Base-by-base conservation (phyloP, 495 filamentous ascomycete genomes). In the Parathielavia appendiculata region DNA sequence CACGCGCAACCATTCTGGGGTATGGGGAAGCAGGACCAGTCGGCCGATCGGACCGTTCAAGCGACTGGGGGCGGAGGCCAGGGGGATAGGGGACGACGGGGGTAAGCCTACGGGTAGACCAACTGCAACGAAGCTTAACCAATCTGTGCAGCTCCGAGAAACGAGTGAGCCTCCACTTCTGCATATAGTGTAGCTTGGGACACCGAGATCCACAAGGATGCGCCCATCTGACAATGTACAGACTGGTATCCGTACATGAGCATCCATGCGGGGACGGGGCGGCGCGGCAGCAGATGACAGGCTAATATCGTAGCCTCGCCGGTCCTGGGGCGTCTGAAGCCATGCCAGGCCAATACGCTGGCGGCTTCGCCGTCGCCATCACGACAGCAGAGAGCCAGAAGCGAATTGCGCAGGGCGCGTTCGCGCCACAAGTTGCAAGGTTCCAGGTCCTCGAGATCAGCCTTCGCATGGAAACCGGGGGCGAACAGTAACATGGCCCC, bases 31-130 rank as follows among this genome's bases (percentile, higher is more conserved):
- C 44, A 16, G 22, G 23, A 35, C 65, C 53, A 45, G 63, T 44
- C 65, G 67, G 67, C 52, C 66, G 54, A 41, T 19, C 67, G 67
- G 67, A 58, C 67, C 67, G 67, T 52, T 34, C 43, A 66, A 51
- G 55, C 59, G 65, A 47, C 56, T 40, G 16, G 58, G 32, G 53
- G 56, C 34, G 49, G 19, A 17, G 53, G 49, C 46, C 22, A 30
- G 55, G 46, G 38, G 23, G 38, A 35, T 35, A 30, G 38, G 60
- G 47, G 35, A 41, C 32, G 44, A 49, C 23, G 51, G 54, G 51
- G 45, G 34, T 26, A n/a, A n/a, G n/a, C n/a, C n/a, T n/a, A n/a
- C n/a, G n/a, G n/a, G n/a, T 51, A 60, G 55, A 5, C 46, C 34
- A 16, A 19, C 45, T 51, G 60, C 61, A 66, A 40, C 45, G 58